Evolutionary conservation across 2,329 filamentous ascomycete species (phyloP).

Genomic region (Neonectria hederae): DNA sequence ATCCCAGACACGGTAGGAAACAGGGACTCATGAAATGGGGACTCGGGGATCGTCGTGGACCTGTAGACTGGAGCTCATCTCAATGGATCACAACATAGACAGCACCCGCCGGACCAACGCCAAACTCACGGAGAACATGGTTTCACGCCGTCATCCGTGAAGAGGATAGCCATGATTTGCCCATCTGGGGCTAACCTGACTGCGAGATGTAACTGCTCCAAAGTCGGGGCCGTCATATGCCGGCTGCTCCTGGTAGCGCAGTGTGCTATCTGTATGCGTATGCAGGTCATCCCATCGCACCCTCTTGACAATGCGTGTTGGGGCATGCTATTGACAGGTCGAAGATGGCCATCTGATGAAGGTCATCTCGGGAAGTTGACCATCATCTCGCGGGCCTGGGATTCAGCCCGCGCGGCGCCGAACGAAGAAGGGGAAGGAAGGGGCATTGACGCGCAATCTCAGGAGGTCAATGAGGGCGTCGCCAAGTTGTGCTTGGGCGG

Average conservation of each 20-base stretch:
- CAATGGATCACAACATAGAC: constrained; percentile 9
- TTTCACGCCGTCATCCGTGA: constrained; percentile 26
- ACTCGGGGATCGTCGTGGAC: neutral
- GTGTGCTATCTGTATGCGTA: constrained; percentile 31
- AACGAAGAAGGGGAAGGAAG: constrained; percentile 4
- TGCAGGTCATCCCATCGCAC: constrained; percentile 35
- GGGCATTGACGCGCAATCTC: constrained; percentile 31
- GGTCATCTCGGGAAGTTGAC: constrained; percentile 36
- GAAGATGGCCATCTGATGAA: constrained; percentile 30
- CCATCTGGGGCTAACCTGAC: constrained; percentile 33
- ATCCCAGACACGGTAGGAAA: neutral
- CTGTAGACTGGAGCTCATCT: constrained; percentile 11
- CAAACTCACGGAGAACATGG: constrained; percentile 24
- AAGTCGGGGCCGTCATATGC: constrained; percentile 30
- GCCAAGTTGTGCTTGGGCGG: constrained; percentile 29
- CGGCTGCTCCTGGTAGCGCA: constrained; percentile 30
- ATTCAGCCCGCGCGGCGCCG: constrained; percentile 33
- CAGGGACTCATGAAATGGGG: neutral
- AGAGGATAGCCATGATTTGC: constrained; percentile 23
- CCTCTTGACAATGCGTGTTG: constrained; percentile 30
- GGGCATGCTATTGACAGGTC: constrained; percentile 36
- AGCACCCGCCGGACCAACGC: constrained; percentile 6
- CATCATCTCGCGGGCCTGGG: constrained; percentile 23
- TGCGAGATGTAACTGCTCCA: constrained; percentile 31
- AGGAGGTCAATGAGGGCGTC: constrained; percentile 32